These are phyloP conservation scores for Camellia lanceoleosa DNA, from an alignment of 148 eudicot species.

Conservation along the genomic window DNA sequence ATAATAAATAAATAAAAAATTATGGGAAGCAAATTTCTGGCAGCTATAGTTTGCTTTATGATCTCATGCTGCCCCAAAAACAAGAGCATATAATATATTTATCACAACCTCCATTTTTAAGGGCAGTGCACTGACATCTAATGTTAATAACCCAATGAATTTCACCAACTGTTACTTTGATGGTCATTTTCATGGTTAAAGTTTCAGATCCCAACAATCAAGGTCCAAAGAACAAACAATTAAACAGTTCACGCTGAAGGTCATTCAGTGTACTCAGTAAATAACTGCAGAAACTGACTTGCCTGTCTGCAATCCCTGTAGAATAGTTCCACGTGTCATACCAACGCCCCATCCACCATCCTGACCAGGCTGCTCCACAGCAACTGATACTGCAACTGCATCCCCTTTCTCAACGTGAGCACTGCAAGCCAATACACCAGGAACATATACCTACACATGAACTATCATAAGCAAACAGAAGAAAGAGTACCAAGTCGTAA, in stretches of 20 bases:
- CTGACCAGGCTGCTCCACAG: constrained; percentile 59
- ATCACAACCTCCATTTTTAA: neutral
- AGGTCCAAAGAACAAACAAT: neutral
- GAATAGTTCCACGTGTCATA: constrained; percentile 79
- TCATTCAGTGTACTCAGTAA: neutral
- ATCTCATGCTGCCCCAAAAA: no score
- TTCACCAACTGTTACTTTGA: neutral
- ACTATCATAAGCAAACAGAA: constrained; percentile 21
- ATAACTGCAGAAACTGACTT: constrained; percentile 19
- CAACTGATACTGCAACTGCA: constrained; percentile 87
- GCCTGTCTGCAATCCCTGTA: constrained; percentile 64
- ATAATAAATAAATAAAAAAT: no score
- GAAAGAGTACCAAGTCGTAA: neutral
- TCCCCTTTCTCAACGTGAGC: constrained; percentile 94
- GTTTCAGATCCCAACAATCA: neutral
- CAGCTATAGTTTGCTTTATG: no score
- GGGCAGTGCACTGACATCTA: neutral
- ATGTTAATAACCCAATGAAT: neutral
- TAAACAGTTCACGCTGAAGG: neutral
- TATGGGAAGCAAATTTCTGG: no score
- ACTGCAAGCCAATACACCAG: constrained; percentile 94
- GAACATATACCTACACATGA: constrained; percentile 61
- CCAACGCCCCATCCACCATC: constrained; percentile 81
- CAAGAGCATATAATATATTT: neutral
- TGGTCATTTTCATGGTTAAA: neutral